Evolutionary conservation across 116 monocot genomes (phyloP).

Genomic region (Iris pallida): DNA sequence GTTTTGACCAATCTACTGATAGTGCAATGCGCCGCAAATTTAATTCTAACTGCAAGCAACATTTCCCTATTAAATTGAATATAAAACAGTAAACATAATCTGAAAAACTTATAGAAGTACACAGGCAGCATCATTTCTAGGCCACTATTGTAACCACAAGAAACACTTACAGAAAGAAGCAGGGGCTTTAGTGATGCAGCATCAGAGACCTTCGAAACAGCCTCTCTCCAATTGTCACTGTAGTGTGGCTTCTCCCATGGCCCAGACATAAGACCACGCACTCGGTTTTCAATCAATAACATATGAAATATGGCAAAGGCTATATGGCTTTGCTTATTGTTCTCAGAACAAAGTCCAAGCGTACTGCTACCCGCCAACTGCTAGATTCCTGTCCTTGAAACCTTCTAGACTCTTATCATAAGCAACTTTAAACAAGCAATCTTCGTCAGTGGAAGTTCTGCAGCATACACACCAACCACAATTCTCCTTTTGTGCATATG

Average conservation of each 20-base stretch:
- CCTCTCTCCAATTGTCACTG: constrained; percentile 56
- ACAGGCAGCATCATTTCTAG: constrained; percentile 16
- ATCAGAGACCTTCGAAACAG: constrained; percentile 63
- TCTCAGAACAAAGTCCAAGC: constrained; percentile 25
- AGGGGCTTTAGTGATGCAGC: constrained; percentile 47
- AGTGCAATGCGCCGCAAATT: constrained; percentile 76
- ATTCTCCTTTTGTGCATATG: constrained; percentile 55
- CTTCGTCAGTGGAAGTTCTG: constrained; percentile 31
- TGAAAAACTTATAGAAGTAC: not conserved
- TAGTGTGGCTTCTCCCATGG: constrained; percentile 77
- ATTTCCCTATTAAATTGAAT: constrained; percentile 8
- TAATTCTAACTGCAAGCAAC: constrained; percentile 65
- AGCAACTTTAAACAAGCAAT: constrained; percentile 56
- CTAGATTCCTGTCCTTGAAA: constrained; percentile 24
- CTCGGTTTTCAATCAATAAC: constrained; percentile 64
- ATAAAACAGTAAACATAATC: not conserved
- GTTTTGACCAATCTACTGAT: constrained; percentile 71
- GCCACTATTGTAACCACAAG: not conserved
- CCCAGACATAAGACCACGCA: constrained; percentile 69
- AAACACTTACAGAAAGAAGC: constrained; percentile 65
- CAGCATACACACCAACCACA: constrained; percentile 97
- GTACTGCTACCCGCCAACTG: not conserved
- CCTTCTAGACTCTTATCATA: constrained; percentile 38
- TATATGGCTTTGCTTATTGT: constrained; percentile 58
- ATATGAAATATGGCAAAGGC: constrained; percentile 39